Base-by-base conservation (phyloP, 331 rosid species). In the Quercus phellos region DNA sequence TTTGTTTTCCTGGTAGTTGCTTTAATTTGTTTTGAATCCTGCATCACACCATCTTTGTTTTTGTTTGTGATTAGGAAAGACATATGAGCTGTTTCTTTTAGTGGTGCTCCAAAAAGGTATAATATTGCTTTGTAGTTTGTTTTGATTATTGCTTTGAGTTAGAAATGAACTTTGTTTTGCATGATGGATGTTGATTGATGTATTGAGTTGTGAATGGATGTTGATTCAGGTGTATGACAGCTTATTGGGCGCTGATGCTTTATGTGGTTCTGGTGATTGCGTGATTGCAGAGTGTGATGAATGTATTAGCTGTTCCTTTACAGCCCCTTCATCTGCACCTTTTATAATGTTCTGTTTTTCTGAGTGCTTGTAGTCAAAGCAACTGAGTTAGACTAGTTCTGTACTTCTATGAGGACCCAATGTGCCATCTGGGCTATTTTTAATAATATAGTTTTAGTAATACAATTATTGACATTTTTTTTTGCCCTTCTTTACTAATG, bases 211-310 rank as follows among this genome's bases (percentile, higher is more conserved):
- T 72, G 83, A 83, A 84, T 94, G 92, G 86, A 77, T 94, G 85
- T 92, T 94, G 92, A 89, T 92, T 94, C 94, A 89, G 94, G 97
- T 94, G 79, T 89, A 76, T 88, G 90, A 85, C 79, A 80, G 90
- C 90, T 88, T 92, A 89, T 94, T 92, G 92, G 93, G 90, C 83
- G 89, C 92, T 84, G 96, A 92, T 94, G 98, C 93, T 92, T 94
- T 94, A 73, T 94, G 86, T 90, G 90, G 89, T 89, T 94, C 96
- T 90, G 92, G 93, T 92, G 98, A 90, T 92, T 90, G 86, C 91
- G 89, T 93, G 88, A 94, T 90, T 92, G 96, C 96, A 87, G 97
- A 88, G 90, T 89, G 89, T 90, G 87, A 89, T 92, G 91, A 90
- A 89, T 94, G 88, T 89, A 83, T 89, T 88, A 85, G 85, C 89